Conservation (phyloP, 345 rosid genomes). For the Eucalyptus erythrocorys region DNA sequence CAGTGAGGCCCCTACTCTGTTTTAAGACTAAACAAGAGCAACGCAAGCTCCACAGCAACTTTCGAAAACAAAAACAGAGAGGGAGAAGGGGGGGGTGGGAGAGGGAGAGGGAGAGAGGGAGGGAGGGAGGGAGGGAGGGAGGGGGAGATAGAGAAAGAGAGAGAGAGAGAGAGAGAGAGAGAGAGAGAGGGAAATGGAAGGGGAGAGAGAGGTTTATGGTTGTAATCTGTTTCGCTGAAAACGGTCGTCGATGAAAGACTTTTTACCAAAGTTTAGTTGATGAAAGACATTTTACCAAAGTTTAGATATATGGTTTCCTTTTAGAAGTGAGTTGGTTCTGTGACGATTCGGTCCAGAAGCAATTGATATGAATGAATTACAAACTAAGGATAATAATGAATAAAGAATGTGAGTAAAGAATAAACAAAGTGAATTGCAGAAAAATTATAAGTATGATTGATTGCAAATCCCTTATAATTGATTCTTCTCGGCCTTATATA, state of each 20-base stretch:
- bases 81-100: accelerated
- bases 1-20: not conserved
- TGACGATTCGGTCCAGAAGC: too few relatives aligned
- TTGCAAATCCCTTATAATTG: not conserved
- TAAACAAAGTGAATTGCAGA: not conserved
- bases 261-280: not conserved
- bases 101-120: too few relatives aligned
- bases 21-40: not conserved
- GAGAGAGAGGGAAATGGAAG: not conserved
- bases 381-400: not conserved
- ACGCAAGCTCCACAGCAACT: not conserved
- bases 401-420: not conserved
- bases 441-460: not conserved
- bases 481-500: not conserved
- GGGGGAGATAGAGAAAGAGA: not conserved
- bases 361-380: too few relatives aligned
- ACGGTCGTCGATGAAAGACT: not conserved
- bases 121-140: not conserved
- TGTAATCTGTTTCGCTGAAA: not conserved
- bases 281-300: not conserved
- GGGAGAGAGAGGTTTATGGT: not conserved
- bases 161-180: too few relatives aligned
- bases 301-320: not conserved
- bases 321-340: not conserved
- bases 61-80: not conserved